phyloP scores from a whole-genome alignment of 306 rosid genomes.

The apple (Malus domestica) region ASM211411v1 NC_041792.1:4155501-4156000 shows the following conservation, averaged over 20 bases:
- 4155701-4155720: not conserved
- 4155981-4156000: not conserved
- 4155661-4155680: not conserved
- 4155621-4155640: not conserved
- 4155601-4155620: not conserved
- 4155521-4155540: slow-evolving; percentile 83
- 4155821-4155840: not conserved
- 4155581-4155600: not conserved
- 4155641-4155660: not conserved
- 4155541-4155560: slow-evolving; percentile 99
- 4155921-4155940: not conserved
- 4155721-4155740: not conserved
- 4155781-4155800: not conserved
- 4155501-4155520: slow-evolving; percentile 77
- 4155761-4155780: not conserved
- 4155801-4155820: not conserved
- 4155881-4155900: too few species aligned
- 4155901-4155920: not conserved
- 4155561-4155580: not conserved
- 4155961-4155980: not conserved
- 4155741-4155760: not conserved
- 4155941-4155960: not conserved
- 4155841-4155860: not conserved
- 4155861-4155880: too few species aligned
- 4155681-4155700: not conserved